Evolutionary conservation across 2,329 filamentous ascomycete species (phyloP), one percentile per base, ranked within the genome.

Genomic region (Coniochaeta sp.): DNA sequence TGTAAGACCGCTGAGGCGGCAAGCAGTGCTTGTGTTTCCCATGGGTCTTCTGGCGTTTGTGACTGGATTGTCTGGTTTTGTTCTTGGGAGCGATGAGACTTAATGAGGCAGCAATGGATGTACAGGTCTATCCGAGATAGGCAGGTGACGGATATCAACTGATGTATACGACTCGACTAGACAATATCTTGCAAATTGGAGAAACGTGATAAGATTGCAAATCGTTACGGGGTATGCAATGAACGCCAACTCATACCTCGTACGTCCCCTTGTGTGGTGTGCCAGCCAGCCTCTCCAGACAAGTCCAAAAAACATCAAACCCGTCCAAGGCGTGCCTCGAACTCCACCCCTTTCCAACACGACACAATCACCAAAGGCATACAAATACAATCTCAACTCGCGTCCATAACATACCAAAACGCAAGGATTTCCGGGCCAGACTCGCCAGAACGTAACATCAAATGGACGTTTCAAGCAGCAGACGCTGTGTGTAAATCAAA

Each of bases 1-100:
- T 76, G 32, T 77, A 64, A 71, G 50, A n/a, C 12, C 9, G 30
- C 17, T 22, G 17, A 5, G 8, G 17, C 14, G 28, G 5, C 9
- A 56, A 24, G 22, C 17, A 5, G n/a, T 12, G 19, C 47, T 52
- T 2, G 5, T 52, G n/a, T 50, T 6, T 4, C 14, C 4, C 30
- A n/a, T 17, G 8, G 22, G 30, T 52, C 26, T 30, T 28, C 47
- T 47, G 47, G 47, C 47, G 42, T 47, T 24, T 28, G 8, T 52
- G n/a, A n/a, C 26, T 17, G 47, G 24, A 4, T 52, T 28, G 22
- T 47, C 9, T 28, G 42, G 5, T 52, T 22, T n/a, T 22, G 47
- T 26, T 30, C 5, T 28, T 52, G 47, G 47, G n/a, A 28, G 47
- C 22, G 30, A 52, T 30, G 47, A 52, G 47, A 30, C 47, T 52